Percentiles rank a stretch among this genome's conserved stretches.
Evolutionary conservation across 139 green algal genomes (phyloP).

Genomic region (Eudorina sp.): DNA sequence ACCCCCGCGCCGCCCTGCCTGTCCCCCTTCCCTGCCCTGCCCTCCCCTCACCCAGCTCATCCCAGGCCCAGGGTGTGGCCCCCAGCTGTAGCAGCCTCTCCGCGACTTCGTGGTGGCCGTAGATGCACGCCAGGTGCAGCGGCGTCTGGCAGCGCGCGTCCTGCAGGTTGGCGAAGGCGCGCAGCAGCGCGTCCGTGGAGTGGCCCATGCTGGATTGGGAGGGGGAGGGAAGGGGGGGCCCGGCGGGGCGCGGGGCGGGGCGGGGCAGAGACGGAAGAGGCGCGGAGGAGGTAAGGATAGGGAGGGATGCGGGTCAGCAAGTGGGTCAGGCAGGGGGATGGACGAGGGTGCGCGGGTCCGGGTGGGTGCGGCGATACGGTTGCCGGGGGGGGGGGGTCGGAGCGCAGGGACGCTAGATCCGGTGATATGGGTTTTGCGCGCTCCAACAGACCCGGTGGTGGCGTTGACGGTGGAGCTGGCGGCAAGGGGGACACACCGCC

Average conservation of each 20-base stretch:
- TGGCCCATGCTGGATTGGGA: slow-evolving; percentile 14
- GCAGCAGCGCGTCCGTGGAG: slow-evolving; percentile 47
- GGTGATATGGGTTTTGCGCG: too few relatives aligned
- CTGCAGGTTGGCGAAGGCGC: slow-evolving; percentile 4
- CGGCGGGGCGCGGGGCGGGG: not conserved
- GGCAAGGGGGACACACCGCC: too few relatives aligned
- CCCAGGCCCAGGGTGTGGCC: slow-evolving; percentile 53
- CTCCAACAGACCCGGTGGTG: too few relatives aligned
- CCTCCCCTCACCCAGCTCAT: slow-evolving; percentile 20
- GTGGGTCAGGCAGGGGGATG: not conserved
- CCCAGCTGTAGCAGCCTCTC: slow-evolving; percentile 46
- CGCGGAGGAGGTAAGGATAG: too few relatives aligned
- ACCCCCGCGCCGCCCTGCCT: not conserved
- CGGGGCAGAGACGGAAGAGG: too few relatives aligned
- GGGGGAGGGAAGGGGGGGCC: not conserved
- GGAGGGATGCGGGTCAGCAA: too few relatives aligned
- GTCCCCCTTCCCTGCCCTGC: too few relatives aligned
- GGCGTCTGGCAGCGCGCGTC: slow-evolving; percentile 50
- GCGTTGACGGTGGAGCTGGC: too few relatives aligned
- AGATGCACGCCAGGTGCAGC: slow-evolving; percentile 58
- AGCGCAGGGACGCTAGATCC: too few relatives aligned
- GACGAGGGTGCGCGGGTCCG: not conserved
- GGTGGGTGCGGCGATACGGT: too few relatives aligned
- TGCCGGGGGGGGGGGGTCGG: too few relatives aligned
- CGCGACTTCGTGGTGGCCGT: slow-evolving; percentile 50